Evolutionary conservation across 2,329 filamentous ascomycete species (phyloP).

Genomic region (Colletotrichum sp.): DNA sequence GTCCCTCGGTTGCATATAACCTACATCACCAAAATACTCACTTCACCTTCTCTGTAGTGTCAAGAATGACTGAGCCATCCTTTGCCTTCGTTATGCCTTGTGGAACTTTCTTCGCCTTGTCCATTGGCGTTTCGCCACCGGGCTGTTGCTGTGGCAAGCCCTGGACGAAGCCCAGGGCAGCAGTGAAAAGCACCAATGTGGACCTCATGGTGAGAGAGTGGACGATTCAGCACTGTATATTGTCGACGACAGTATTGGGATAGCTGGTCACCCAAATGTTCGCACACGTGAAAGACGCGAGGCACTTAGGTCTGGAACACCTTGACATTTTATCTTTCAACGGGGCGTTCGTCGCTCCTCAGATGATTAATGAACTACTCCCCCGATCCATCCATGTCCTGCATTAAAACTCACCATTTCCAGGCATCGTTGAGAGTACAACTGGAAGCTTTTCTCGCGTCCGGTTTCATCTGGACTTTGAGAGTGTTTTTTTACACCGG

Average conservation of each 20-base stretch:
- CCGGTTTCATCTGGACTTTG: not conserved
- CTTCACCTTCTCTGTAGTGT: constrained; percentile 60
- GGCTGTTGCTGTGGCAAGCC: not conserved
- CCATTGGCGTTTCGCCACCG: constrained; percentile 24
- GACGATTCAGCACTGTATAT: fast-evolving
- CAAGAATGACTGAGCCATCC: constrained; percentile 61
- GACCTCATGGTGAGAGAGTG: not conserved
- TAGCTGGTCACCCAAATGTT: fast-evolving
- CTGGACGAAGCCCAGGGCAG: not conserved
- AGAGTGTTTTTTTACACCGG: not conserved
- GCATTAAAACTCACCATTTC: not conserved
- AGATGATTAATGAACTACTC: not conserved
- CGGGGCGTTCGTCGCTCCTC: not conserved
- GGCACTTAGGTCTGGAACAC: fast-evolving
- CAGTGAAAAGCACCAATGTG: not conserved
- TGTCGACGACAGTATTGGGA: fast-evolving
- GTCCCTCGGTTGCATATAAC: fast-evolving
- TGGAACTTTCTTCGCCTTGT: constrained; percentile 32
- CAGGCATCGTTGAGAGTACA: not conserved
- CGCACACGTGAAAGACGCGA: fast-evolving
- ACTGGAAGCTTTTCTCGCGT: not conserved
- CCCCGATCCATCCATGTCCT: not conserved
- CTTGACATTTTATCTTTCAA: not conserved
- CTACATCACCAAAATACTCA: constrained; percentile 30
- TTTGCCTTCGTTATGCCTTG: constrained; percentile 47